phyloP scores from a whole-genome alignment of 768 basidiomycete genomes.

The Strobilomyces confusus region DNA sequence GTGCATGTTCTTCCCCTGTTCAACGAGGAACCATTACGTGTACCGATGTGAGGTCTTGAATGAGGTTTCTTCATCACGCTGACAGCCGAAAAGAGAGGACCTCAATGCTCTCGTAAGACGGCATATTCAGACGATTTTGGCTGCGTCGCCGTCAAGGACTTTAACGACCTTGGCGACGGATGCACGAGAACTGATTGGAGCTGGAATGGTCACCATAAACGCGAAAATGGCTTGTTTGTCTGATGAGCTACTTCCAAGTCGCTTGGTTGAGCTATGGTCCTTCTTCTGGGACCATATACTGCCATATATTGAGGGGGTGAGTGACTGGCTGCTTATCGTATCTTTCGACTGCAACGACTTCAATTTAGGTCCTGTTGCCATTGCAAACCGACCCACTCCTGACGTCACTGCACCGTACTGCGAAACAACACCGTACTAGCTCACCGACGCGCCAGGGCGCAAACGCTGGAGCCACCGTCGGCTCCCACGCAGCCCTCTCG shows the following conservation, averaged over 20 bases:
- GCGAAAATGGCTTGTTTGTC: constrained; percentile 74
- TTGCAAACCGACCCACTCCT: constrained; percentile 60
- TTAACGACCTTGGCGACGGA: constrained; percentile 72
- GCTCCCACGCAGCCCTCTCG: constrained; percentile 29
- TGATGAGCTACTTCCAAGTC: constrained; percentile 70
- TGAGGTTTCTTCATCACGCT: neutral
- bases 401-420: constrained; percentile 62
- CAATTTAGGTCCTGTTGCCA: constrained; percentile 53
- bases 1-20: constrained; percentile 88
- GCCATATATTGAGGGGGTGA: constrained; percentile 82
- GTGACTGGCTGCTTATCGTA: constrained; percentile 15
- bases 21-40: constrained; percentile 81
- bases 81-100: constrained; percentile 62
- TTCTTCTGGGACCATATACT: constrained; percentile 93
- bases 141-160: constrained; percentile 70
- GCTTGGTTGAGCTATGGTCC: constrained; percentile 85
- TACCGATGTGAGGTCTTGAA: constrained; percentile 62
- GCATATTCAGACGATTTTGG: constrained; percentile 71
- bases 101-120: constrained; percentile 77
- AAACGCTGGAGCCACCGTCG: constrained; percentile 35
- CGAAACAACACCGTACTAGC: constrained; percentile 50
- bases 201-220: constrained; percentile 91
- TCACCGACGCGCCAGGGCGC: constrained; percentile 49
- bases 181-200: constrained; percentile 75
- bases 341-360: constrained; percentile 12